Base-by-base conservation (phyloP, 179 eudicot species). In the Monotropa hypopitys region DNA sequence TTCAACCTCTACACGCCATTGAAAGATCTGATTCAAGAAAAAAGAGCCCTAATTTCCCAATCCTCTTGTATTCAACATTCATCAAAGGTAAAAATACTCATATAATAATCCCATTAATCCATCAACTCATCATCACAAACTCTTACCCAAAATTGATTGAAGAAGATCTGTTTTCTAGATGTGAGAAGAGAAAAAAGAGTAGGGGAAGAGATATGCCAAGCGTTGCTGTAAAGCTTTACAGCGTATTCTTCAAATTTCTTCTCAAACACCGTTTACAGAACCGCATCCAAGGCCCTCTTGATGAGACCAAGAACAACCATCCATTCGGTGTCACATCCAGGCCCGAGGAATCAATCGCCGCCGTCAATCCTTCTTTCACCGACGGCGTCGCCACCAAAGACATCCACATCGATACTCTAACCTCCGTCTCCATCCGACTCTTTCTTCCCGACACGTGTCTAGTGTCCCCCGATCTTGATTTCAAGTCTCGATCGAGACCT, bases 311-410 rank as follows among this genome's bases (percentile, higher is more conserved):
- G 28, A 70, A 50, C 35, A 15, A 33, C 67, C 10, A 59, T 16
- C 46, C 80, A 5, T 94, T 94, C 78, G 98, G 98, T 3, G 87
- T 94, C 51, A 89, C 97, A 6, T 83, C 97, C 1, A 92, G 97
- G 2, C 94, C 94, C 4, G 97, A 90, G 50, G 97, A 93, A 65
- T 87, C 97, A 0, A 83, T 88, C 21, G 90, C 86, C 12, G 90
- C 97, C 45, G 80, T 90, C 0, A 93, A 91, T 63, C 97, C 97
- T 38, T 84, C 85, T 3, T 93, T 93, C 76, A 83, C 92, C 40
- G 97, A 92, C 76, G 93, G 96, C 2, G 89, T 92, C 21, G 97
- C 97, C 53, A 92, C 97, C 43, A 92, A 92, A 57, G 96, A 92
- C 56, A 89, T 92, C 40, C 97, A 92, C 80, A 87, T 92, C 82